These are phyloP conservation scores for Sungouiozyma ichnusensis DNA, from an alignment of 805 yeast genomes.

Conservation along the genomic window DNA sequence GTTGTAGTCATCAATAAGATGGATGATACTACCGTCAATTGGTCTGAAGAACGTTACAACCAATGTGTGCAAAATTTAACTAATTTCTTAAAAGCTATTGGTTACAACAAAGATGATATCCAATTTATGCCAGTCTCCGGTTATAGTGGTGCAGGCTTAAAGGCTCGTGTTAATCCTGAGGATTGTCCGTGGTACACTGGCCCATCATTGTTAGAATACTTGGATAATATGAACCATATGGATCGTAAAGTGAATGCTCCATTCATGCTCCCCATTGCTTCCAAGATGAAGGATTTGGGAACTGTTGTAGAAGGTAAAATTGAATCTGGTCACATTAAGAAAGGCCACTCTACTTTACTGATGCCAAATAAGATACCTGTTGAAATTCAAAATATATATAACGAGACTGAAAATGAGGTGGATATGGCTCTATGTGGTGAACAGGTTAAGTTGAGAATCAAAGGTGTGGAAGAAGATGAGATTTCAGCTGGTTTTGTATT, in stretches of 20 bases:
- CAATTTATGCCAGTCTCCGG: constrained; percentile 96
- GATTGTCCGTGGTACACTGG: constrained; percentile 92
- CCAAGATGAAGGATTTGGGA: constrained; percentile 95
- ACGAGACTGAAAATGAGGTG: constrained; percentile 93
- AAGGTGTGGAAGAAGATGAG: constrained; percentile 97
- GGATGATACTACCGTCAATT: constrained; percentile 94
- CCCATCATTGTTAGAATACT: constrained; percentile 81
- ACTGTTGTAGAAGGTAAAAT: constrained; percentile 97
- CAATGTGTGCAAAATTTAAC: constrained; percentile 85
- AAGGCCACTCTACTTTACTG: constrained; percentile 60
- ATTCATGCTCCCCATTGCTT: constrained; percentile 91
- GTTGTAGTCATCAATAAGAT: constrained; percentile 93
- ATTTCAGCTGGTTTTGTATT: constrained; percentile 84
- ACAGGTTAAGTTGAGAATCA: constrained; percentile 86
- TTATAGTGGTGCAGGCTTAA: constrained; percentile 92
- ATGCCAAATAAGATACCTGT: constrained; percentile 87
- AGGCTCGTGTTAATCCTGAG: constrained; percentile 62
- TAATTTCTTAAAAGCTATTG: constrained; percentile 73
- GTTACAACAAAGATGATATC: constrained; percentile 82
- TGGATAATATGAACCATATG: constrained; percentile 71
- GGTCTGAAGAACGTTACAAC: constrained; percentile 94
- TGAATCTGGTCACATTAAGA: constrained; percentile 88
- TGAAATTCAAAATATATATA: constrained; percentile 79
- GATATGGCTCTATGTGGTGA: constrained; percentile 90
- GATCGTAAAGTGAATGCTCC: constrained; percentile 89